phyloP scores from a whole-genome alignment of 306 rosid species.

The Vicia villosa region DNA sequence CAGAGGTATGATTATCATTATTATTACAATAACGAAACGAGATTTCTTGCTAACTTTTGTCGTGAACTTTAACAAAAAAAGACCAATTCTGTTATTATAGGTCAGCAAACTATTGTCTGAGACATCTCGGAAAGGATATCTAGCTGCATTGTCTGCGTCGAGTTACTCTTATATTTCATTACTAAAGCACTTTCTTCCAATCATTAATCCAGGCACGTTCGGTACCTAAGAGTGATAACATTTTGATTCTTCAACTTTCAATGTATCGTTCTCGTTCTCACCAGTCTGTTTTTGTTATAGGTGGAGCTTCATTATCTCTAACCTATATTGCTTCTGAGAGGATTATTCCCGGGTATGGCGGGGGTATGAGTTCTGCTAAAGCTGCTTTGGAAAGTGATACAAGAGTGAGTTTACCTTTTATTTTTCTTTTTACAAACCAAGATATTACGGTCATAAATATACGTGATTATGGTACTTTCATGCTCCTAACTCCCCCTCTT shows the following conservation, averaged over 20 bases:
- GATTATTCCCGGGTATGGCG: conserved; percentile 98
- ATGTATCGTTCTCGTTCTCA: neutral
- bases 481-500: neutral
- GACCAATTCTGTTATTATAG: conserved; percentile 45
- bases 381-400: conserved; percentile 99
- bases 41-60: conserved; percentile 1
- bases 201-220: conserved; percentile 74
- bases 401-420: conserved; percentile 47
- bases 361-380: conserved; percentile 99
- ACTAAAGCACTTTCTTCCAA: conserved; percentile 88
- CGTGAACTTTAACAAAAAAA: conserved; percentile 18
- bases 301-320: conserved; percentile 93
- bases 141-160: conserved; percentile 94
- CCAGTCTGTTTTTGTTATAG: conserved; percentile 42
- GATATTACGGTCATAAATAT: neutral
- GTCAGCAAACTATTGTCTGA: conserved; percentile 87
- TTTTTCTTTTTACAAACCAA: neutral
- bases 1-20: conserved; percentile 62
- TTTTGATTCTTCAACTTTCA: conserved; percentile 10
- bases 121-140: conserved; percentile 96
- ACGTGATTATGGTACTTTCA: neutral
- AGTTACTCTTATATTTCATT: conserved; percentile 92
- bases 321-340: conserved; percentile 94
- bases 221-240: neutral
- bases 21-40: neutral